Evolutionary conservation across 2,329 filamentous ascomycete genomes (phyloP).

Genomic region (Talaromyces funiculosus): DNA sequence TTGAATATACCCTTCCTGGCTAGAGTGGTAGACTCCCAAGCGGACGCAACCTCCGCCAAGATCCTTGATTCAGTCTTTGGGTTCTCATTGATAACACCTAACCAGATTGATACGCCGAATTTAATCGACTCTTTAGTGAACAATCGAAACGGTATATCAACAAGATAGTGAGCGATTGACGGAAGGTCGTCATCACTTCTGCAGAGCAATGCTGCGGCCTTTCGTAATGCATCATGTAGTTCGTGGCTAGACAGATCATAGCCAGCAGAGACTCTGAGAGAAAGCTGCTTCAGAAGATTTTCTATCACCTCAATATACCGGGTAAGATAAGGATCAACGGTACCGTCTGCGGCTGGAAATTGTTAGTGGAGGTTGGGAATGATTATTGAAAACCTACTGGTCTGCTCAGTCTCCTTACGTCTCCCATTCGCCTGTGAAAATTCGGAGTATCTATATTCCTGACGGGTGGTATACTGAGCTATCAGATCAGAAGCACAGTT

Average conservation of each 20-base stretch:
- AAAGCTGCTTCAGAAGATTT: constrained; percentile 63
- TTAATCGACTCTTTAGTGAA: constrained; percentile 96
- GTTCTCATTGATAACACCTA: constrained; percentile 95
- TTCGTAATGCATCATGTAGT: constrained; percentile 72
- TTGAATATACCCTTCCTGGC: constrained; percentile 77
- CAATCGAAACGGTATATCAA: constrained; percentile 84
- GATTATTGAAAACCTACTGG: constrained; percentile 3
- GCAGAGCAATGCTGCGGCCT: constrained; percentile 81
- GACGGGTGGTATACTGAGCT: constrained; percentile 92
- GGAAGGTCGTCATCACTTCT: constrained; percentile 68
- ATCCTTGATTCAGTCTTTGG: constrained; percentile 80
- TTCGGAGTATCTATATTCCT: constrained; percentile 89
- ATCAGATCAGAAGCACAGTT: constrained; percentile 95
- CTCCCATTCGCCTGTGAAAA: constrained; percentile 40
- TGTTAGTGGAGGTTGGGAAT: constrained; percentile 1
- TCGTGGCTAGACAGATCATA: constrained; percentile 67
- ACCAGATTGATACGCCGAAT: constrained; percentile 90
- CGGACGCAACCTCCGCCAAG: constrained; percentile 77
- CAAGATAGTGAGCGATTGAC: constrained; percentile 76
- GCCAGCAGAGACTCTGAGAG: constrained; percentile 63
- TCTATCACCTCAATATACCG: constrained; percentile 44
- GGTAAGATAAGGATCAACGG: constrained; percentile 5
- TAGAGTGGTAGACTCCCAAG: constrained; percentile 82
- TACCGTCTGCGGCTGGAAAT: background rate
- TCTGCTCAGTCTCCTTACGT: constrained; percentile 1